These are phyloP conservation scores for Fonsecaea multimorphosa DNA, from an alignment of 2,329 filamentous ascomycete species.

Conservation along the genomic window DNA sequence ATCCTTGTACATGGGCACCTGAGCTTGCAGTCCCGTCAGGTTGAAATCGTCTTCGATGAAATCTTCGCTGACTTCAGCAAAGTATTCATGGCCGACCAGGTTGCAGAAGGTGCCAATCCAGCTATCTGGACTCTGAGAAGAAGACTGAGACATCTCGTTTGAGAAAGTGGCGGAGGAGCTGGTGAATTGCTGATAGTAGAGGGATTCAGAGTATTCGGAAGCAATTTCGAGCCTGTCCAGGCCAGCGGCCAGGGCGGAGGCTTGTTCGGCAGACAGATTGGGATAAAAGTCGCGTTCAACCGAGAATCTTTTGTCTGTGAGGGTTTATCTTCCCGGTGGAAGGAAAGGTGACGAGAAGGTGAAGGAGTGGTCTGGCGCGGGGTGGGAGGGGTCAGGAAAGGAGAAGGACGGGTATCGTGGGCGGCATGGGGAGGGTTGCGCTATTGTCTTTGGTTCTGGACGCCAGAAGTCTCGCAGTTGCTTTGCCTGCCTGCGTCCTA, in stretches of 20 bases:
- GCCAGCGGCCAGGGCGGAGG: constrained; percentile 55
- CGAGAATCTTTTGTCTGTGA: constrained; percentile 2
- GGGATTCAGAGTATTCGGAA: constrained; percentile 34
- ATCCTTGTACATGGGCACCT: constrained; percentile 99
- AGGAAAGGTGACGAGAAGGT: constrained; percentile 3
- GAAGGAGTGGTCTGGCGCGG: constrained; percentile 7
- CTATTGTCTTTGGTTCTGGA: neutral
- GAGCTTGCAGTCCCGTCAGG: constrained; percentile 88
- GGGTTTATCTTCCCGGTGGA: neutral
- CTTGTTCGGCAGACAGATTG: constrained; percentile 55
- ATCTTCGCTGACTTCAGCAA: constrained; percentile 97
- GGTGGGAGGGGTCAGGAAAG: constrained; percentile 22
- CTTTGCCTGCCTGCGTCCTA: neutral
- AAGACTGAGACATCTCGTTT: constrained; percentile 59
- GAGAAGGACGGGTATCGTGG: neutral
- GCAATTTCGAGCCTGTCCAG: constrained; percentile 54
- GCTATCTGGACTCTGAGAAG: constrained; percentile 72
- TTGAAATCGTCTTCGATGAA: constrained; percentile 99
- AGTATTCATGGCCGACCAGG: constrained; percentile 95
- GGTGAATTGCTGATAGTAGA: constrained; percentile 37
- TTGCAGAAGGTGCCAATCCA: constrained; percentile 99
- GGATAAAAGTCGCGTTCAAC: constrained; percentile 16
- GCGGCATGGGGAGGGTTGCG: constrained; percentile 12
- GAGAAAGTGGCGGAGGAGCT: constrained; percentile 37
- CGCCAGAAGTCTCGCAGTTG: neutral